Conservation (phyloP, 495 filamentous ascomycete species). For the Acidiella bohemica region DNA sequence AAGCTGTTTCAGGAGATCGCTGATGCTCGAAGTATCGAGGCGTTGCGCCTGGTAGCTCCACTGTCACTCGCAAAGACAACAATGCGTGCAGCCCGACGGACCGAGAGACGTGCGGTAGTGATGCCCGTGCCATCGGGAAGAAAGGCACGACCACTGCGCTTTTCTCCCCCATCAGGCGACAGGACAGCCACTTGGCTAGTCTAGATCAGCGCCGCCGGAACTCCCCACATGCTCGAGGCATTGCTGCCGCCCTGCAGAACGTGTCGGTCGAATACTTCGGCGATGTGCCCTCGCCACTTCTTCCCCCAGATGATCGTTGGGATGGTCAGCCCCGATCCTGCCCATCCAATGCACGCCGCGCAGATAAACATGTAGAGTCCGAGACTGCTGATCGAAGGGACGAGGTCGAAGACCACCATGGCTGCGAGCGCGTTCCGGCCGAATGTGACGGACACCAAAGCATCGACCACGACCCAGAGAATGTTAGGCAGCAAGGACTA, state of each 20-base stretch:
- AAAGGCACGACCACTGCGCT: no score
- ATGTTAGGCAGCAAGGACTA: no score
- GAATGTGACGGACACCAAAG: conserved; percentile 6
- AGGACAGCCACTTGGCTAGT: no score
- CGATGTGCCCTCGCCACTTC: neutral
- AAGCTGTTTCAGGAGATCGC: no score
- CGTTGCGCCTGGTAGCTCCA: no score
- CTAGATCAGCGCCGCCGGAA: no score
- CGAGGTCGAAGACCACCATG: conserved; percentile 5
- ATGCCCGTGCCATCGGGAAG: no score
- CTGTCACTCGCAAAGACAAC: no score
- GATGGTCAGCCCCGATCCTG: neutral
- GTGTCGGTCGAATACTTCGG: neutral
- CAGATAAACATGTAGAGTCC: conserved; percentile 10
- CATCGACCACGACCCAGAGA: conserved; percentile 8
- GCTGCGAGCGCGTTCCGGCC: conserved; percentile 5
- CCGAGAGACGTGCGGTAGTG: no score
- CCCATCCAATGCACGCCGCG: neutral
- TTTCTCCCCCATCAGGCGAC: no score
- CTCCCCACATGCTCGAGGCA: neutral
- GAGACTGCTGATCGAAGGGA: conserved; percentile 7
- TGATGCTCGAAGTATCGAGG: no score
- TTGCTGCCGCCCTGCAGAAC: neutral
- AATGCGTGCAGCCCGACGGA: no score
- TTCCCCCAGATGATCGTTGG: conserved; percentile 8